phyloP scores from a whole-genome alignment of 306 rosid genomes.

The Coriaria nepalensis region DNA sequence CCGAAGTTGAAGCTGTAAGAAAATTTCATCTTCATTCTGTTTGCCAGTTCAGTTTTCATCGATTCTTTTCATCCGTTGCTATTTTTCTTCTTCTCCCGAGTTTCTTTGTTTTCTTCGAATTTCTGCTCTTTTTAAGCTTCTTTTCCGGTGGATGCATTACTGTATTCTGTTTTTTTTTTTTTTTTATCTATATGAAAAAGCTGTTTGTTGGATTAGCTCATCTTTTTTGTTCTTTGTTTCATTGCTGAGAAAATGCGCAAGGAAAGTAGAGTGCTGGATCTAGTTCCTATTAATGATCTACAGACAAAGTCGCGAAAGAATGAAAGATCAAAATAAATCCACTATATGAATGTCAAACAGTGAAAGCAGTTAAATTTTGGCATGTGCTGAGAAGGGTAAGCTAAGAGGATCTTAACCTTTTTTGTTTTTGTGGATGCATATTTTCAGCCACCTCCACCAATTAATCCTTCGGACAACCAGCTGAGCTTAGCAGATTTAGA shows the following conservation, averaged over 20 bases:
- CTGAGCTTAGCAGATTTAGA: slow-evolving; percentile 60
- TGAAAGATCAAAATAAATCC: too few relatives aligned
- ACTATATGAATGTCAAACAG: too few relatives aligned
- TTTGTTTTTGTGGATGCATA: slow-evolving; percentile 9
- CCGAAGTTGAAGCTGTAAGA: slow-evolving; percentile 64
- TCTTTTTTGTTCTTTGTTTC: background rate
- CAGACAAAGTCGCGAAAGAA: too few relatives aligned
- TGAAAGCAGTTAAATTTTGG: too few relatives aligned
- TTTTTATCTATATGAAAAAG: too few relatives aligned
- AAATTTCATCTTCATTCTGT: background rate
- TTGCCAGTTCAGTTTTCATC: background rate
- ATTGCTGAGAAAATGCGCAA: background rate
- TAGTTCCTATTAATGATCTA: background rate
- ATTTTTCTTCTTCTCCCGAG: background rate
- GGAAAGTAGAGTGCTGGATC: slow-evolving; percentile 1
- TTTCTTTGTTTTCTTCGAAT: background rate
- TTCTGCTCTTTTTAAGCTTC: too few relatives aligned
- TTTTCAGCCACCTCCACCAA: slow-evolving; percentile 88
- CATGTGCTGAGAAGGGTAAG: too few relatives aligned
- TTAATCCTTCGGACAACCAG: slow-evolving; percentile 62
- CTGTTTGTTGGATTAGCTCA: background rate
- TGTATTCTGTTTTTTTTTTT: too few relatives aligned
- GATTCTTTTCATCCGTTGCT: slow-evolving; percentile 1
- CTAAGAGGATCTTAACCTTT: slow-evolving; percentile 6
- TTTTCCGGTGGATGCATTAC: too few relatives aligned